Conservation (phyloP, 2,329 filamentous ascomycete species). For the Fusarium denticulatum region DNA sequence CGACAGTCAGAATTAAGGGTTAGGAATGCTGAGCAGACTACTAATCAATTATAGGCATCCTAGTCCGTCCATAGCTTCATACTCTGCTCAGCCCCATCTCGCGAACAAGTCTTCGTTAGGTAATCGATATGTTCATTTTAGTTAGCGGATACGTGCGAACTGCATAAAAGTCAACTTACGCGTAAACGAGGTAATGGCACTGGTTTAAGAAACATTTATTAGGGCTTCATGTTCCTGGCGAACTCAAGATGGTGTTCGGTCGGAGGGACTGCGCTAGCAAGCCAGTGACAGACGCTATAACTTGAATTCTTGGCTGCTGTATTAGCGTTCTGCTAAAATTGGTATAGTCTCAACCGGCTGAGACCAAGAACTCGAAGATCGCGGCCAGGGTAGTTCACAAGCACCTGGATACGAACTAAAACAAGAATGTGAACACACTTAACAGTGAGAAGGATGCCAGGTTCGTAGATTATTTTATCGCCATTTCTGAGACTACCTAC, state of each 20-base stretch:
- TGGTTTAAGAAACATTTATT: fast-evolving
- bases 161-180: fast-evolving
- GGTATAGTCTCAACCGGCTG: fast-evolving
- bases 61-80: no score
- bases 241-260: neutral
- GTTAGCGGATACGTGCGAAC: no score
- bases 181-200: fast-evolving
- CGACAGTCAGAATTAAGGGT: fast-evolving
- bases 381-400: neutral
- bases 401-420: no score
- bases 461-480: neutral
- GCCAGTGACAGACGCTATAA: neutral
- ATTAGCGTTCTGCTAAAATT: neutral
- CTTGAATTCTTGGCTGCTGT: neutral
- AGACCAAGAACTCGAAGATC: fast-evolving
- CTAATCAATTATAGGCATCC: no score
- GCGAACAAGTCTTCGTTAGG: no score
- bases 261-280: no score
- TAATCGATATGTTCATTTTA: no score
- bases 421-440: neutral
- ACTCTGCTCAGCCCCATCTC: no score
- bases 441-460: no score
- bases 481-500: no score
- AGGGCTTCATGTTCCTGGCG: fast-evolving
- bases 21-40: fast-evolving